phyloP scores from a whole-genome alignment of 2,329 filamentous ascomycete species.

The Chaetomiaceae sp. region DNA sequence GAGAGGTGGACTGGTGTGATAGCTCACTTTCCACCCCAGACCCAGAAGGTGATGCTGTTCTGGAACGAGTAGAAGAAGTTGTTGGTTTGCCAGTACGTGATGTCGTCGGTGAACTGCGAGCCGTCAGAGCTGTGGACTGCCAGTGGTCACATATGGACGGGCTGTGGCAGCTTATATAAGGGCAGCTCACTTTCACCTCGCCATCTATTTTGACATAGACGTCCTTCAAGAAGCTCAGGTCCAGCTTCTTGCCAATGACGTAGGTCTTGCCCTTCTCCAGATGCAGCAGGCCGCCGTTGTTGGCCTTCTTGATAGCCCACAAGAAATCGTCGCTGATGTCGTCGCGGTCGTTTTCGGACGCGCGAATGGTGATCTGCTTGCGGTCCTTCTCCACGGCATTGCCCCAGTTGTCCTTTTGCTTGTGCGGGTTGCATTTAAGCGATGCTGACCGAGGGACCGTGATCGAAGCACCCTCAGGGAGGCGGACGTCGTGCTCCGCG shows the following conservation, averaged over 20 bases:
- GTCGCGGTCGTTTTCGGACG: slow-evolving; percentile 47
- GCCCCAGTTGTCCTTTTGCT: slow-evolving; percentile 7
- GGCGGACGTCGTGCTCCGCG: not conserved
- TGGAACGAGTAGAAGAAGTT: slow-evolving; percentile 38
- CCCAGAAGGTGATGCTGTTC: slow-evolving; percentile 55
- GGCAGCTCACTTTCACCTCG: slow-evolving; percentile 34
- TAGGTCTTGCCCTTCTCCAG: slow-evolving; percentile 48
- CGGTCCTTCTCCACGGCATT: slow-evolving; percentile 18
- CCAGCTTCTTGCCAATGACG: slow-evolving; percentile 53
- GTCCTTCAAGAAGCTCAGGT: slow-evolving; percentile 51
- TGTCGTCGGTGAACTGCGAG: slow-evolving; percentile 37
- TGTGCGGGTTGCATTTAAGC: not conserved
- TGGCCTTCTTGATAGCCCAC: slow-evolving; percentile 47
- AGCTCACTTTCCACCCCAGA: slow-evolving; percentile 47
- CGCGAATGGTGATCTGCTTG: slow-evolving; percentile 41
- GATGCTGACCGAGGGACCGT: not conserved
- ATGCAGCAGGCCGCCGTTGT: slow-evolving; percentile 52
- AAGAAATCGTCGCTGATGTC: slow-evolving; percentile 52
- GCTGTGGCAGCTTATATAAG: not conserved
- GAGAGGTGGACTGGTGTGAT: not conserved
- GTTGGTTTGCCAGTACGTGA: slow-evolving; percentile 38
- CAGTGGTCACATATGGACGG: too few relatives aligned
- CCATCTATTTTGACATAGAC: slow-evolving; percentile 54
- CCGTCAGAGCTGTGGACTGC: not conserved
- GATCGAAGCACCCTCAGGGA: slow-evolving; percentile 1